Base-by-base conservation (phyloP, 2,329 filamentous ascomycete species). In the Cladosporium sp. region DNA sequence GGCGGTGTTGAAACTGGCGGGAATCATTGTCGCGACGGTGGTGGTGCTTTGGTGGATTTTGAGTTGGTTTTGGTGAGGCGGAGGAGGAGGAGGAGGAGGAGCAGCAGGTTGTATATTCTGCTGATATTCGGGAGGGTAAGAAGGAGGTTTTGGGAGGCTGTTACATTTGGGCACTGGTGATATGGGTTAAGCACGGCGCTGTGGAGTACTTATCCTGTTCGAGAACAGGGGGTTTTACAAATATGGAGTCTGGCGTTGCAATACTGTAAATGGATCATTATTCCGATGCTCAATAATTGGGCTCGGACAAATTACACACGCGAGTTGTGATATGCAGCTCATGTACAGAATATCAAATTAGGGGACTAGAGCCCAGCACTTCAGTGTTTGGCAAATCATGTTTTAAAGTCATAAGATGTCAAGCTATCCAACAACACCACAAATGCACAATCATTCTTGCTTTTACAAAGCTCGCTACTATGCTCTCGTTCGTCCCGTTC, bases 1-100 rank as follows among this genome's bases (percentile, higher is more conserved):
- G 49, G 94, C 95, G 18, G 89, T 98, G 46, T 79, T 99, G 67
- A 97, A 97, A 79, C 83, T 99, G 58, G 88, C 93, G 0, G 94
- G 87, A 28, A 96, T 97, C 46, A 84, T 96, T 28, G 85, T 94
- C 52, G 92, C 81, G 7, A 79, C 82, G 10, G 88, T 96, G 56
- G 72, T 98, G 62, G 78, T 93, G 65, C 75, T 97, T 46, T 98
- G 91, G 79, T 93, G 93, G 75, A 80, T 89, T 14, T 80, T 72
- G 52, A 72, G 70, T 26, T 74, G 72, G 69, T 69, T 76, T 18
- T 76, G 75, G 67, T 74, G 70, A 71, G 50, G 58, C 40, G 28
- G 31, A 18, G 37, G 65, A 29, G 53, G 14, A 62, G 53, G 14
- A 26, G 14, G 23, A 26, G 23, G 2, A 26, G 58, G 26, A 40